Evolutionary conservation across 2,329 filamentous ascomycete genomes (phyloP).

Genomic region (Mycosphaerella sp.): DNA sequence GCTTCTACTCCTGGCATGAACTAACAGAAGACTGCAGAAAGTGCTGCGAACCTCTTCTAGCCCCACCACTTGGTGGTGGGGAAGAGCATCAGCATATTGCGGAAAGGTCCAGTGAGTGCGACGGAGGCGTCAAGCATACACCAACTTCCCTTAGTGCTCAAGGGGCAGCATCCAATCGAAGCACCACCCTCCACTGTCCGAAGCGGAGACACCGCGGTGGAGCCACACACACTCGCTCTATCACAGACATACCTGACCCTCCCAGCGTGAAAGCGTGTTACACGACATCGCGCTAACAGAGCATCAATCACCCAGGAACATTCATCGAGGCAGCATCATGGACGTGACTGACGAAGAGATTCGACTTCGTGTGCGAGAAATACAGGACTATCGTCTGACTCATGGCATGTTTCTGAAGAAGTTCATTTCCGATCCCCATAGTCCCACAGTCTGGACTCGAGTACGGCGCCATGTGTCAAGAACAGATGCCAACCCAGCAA

Average conservation of each 20-base stretch:
- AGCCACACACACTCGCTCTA: background rate
- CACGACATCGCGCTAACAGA: constrained; percentile 2
- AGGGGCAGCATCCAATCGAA: constrained; percentile 8
- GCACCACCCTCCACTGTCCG: background rate
- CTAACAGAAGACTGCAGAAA: constrained; percentile 4
- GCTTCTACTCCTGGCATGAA: background rate
- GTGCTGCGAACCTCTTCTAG: background rate
- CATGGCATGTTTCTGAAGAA: constrained; percentile 39
- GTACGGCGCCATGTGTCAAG: background rate
- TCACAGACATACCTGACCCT: background rate
- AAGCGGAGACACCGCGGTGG: background rate
- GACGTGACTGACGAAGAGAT: constrained; percentile 8
- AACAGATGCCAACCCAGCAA: background rate
- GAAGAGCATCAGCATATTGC: background rate
- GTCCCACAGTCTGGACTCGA: background rate
- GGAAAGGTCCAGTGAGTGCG: constrained; percentile 2
- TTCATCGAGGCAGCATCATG: background rate
- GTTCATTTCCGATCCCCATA: background rate
- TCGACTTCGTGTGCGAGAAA: constrained; percentile 28
- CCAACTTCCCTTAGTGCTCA: constrained; percentile 13
- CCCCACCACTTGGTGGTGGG: background rate
- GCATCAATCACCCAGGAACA: background rate
- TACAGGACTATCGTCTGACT: constrained; percentile 41
- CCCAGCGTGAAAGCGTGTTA: background rate
- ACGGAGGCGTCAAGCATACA: constrained; percentile 18